Percentiles rank a stretch among this genome's conserved stretches.
These are phyloP conservation scores for Aspergillus pseudonomiae DNA, from an alignment of 2,329 filamentous ascomycete genomes.

Conservation along the genomic window DNA sequence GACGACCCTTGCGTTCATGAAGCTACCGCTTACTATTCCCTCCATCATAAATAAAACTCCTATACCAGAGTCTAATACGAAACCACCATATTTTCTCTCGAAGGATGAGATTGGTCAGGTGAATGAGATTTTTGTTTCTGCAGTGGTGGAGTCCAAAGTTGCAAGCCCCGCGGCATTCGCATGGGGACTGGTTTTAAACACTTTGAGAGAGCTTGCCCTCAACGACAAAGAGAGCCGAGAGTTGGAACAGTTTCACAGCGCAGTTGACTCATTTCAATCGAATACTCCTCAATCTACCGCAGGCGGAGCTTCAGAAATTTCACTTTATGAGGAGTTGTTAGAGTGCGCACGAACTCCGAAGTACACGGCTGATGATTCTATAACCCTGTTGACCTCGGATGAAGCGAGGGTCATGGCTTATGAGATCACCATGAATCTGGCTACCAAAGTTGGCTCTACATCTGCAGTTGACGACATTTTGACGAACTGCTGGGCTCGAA, in stretches of 20 bases:
- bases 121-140: constrained; percentile 69
- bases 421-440: constrained; percentile 49
- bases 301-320: constrained; percentile 38
- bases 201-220: constrained; percentile 66
- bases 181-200: constrained; percentile 77
- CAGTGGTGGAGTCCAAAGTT: constrained; percentile 59
- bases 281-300: constrained; percentile 37
- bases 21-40: constrained; percentile 63
- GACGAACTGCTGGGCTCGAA: constrained; percentile 65
- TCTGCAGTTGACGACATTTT: constrained; percentile 56
- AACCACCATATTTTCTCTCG: constrained; percentile 67
- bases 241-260: constrained; percentile 45
- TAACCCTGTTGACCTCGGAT: constrained; percentile 50
- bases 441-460: constrained; percentile 46
- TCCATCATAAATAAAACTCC: constrained; percentile 46
- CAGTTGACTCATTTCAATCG: constrained; percentile 44
- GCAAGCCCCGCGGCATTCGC: constrained; percentile 76
- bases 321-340: constrained; percentile 52
- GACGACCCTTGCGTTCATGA: constrained; percentile 73
- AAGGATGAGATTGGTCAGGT: constrained; percentile 71
- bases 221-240: constrained; percentile 60
- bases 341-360: constrained; percentile 46
- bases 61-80: constrained; percentile 30
- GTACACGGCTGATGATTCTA: constrained; percentile 49
- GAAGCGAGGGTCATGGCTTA: constrained; percentile 53